Conservation (phyloP, 1,284 basidiomycete genomes). For the Termitomyces sp. region DNA sequence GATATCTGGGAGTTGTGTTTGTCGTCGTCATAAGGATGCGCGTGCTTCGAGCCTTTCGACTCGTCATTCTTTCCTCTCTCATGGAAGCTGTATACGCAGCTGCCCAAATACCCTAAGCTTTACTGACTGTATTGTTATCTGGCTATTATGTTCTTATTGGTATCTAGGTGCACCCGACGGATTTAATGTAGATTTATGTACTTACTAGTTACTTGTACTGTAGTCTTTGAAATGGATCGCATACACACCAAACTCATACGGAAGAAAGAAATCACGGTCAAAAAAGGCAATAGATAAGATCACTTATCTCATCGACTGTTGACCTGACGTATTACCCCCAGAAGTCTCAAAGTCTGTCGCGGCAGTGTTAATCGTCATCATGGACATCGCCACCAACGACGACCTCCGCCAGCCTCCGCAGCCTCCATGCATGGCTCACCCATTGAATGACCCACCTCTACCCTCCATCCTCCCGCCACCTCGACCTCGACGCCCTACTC, state of each 20-base stretch:
- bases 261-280: too few relatives aligned
- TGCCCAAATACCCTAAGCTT: constrained; percentile 5
- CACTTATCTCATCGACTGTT: constrained; percentile 12
- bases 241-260: too few relatives aligned
- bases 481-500: constrained; percentile 26
- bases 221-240: not conserved
- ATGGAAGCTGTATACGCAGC: constrained; percentile 5
- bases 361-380: not conserved
- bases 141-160: not conserved
- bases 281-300: constrained; percentile 8
- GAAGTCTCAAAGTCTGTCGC: constrained; percentile 5
- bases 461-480: not conserved
- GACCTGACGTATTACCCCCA: constrained; percentile 9
- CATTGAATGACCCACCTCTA: not conserved
- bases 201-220: not conserved
- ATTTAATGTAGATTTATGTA: not conserved
- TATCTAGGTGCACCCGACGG: not conserved
- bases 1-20: constrained; percentile 25
- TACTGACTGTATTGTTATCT: not conserved
- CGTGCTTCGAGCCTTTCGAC: not conserved
- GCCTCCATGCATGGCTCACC: not conserved
- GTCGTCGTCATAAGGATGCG: constrained; percentile 10
- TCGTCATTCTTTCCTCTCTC: not conserved
- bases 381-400: constrained; percentile 4
- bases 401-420: not conserved